Percentiles rank a stretch among this genome's conserved stretches.
These are phyloP conservation scores for Barnettozyma sucrosica DNA, from an alignment of 805 yeast genomes.

Conservation along the genomic window DNA sequence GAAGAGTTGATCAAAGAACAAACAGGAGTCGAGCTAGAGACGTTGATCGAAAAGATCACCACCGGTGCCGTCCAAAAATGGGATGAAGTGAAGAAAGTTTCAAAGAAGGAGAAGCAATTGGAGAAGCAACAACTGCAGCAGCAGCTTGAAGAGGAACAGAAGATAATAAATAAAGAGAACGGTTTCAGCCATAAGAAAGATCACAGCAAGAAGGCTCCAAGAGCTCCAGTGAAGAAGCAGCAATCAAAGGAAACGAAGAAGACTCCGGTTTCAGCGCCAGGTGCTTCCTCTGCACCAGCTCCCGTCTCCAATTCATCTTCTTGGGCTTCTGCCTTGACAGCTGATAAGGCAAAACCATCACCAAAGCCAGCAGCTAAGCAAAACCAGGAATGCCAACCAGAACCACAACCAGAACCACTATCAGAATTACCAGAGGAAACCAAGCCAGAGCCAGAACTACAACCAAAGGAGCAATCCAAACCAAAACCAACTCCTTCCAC, in stretches of 20 bases:
- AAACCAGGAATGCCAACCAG: too few relatives aligned
- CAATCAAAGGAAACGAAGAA: conserved; percentile 14
- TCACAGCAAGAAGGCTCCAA: conserved; percentile 11
- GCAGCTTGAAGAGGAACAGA: conserved; percentile 18
- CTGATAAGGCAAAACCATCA: conserved; percentile 21
- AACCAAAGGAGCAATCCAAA: conserved; percentile 16
- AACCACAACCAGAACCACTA: conserved; percentile 15
- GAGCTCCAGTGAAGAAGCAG: conserved; percentile 5
- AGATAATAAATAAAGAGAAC: conserved; percentile 19
- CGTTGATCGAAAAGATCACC: conserved; percentile 80
- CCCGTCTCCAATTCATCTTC: conserved; percentile 18
- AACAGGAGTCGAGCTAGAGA: conserved; percentile 62
- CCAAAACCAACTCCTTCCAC: conserved; percentile 23
- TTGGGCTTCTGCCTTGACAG: conserved; percentile 26
- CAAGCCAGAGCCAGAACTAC: conserved; percentile 11
- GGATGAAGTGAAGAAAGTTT: conserved; percentile 79
- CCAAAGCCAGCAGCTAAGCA: conserved; percentile 13
- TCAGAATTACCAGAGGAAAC: conserved; percentile 9
- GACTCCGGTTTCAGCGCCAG: conserved; percentile 12
- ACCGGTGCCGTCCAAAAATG: conserved; percentile 87
- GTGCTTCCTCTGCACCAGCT: conserved; percentile 15
- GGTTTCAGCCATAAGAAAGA: conserved; percentile 12
- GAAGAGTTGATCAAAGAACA: conserved; percentile 63
- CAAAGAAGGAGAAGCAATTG: conserved; percentile 50
- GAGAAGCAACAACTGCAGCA: conserved; percentile 14